Conservation (phyloP, 768 basidiomycete genomes). For the Suillus discolor region DNA sequence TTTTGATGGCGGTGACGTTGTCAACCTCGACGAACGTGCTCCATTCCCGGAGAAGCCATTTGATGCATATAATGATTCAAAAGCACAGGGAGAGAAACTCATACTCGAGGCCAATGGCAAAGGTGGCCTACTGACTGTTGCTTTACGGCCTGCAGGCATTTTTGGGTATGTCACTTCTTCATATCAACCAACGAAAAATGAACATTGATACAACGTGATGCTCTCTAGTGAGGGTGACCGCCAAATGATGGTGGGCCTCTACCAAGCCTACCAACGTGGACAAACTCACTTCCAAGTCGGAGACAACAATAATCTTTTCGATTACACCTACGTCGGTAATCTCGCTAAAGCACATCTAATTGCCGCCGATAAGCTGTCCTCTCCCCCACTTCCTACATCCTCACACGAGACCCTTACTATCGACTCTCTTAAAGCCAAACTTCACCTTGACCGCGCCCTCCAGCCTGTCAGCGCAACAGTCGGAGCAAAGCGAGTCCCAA, state of each 20-base stretch:
- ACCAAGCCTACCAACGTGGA: conserved; percentile 73
- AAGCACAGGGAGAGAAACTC: conserved; percentile 83
- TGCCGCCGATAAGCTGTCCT: conserved; percentile 84
- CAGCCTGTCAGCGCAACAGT: conserved; percentile 66
- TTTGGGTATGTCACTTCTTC: conserved; percentile 69
- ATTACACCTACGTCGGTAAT: conserved; percentile 97
- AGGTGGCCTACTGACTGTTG: conserved; percentile 83
- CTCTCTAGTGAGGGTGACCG: conserved; percentile 82
- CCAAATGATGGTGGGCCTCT: conserved; percentile 80
- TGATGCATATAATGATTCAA: conserved; percentile 94
- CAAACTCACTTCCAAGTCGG: conserved; percentile 95
- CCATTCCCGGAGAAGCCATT: conserved; percentile 71
- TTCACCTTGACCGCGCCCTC: conserved; percentile 53
- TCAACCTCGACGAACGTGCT: conserved; percentile 87
- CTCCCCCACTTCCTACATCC: conserved; percentile 47
- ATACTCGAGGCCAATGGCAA: conserved; percentile 88
- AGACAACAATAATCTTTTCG: conserved; percentile 89
- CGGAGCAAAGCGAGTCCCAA: conserved; percentile 69
- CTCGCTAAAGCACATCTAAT: conserved; percentile 93
- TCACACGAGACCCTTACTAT: conserved; percentile 18
- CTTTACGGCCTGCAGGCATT: conserved; percentile 90
- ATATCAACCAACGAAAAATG: not conserved
- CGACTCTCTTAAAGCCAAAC: conserved; percentile 34
- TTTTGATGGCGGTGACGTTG: conserved; percentile 80
- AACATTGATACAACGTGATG: not conserved